These are phyloP conservation scores for Afroboletus lepidellus DNA, from an alignment of 1,284 basidiomycete genomes.

Conservation along the genomic window DNA sequence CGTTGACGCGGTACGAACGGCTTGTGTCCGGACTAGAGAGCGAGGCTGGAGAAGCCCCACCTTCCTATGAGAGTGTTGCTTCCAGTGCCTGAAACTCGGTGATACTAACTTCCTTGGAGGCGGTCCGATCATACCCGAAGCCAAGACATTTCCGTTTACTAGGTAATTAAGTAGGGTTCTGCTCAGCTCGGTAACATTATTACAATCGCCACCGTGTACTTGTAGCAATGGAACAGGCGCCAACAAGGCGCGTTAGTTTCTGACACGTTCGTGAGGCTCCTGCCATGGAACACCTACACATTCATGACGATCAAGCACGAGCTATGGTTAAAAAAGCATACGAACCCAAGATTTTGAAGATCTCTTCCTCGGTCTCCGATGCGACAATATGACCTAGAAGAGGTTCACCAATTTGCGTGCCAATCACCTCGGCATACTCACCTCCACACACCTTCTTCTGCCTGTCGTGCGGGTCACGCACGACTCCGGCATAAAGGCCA, in stretches of 20 bases:
- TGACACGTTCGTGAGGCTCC: conserved; percentile 68
- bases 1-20: conserved; percentile 51
- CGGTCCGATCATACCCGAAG: no score
- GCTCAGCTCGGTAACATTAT: no score
- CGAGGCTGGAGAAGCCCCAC: conserved; percentile 64
- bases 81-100: neutral
- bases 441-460: conserved; percentile 59
- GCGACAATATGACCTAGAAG: conserved; percentile 70
- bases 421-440: conserved; percentile 31
- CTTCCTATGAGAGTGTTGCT: conserved; percentile 49
- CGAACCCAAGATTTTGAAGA: conserved; percentile 70
- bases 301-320: neutral
- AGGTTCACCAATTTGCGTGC: neutral
- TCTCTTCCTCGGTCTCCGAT: conserved; percentile 81
- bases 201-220: neutral
- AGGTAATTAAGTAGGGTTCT: neutral
- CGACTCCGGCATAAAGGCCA: conserved; percentile 70
- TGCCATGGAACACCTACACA: conserved; percentile 65
- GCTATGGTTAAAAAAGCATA: conserved; percentile 2
- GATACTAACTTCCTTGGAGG: neutral
- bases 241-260: no score
- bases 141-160: neutral
- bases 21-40: conserved; percentile 66
- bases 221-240: neutral
- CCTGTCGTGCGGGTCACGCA: conserved; percentile 65